Evolutionary conservation across 139 green algal genomes (phyloP).

Genomic region (Haematococcus lacustris): DNA sequence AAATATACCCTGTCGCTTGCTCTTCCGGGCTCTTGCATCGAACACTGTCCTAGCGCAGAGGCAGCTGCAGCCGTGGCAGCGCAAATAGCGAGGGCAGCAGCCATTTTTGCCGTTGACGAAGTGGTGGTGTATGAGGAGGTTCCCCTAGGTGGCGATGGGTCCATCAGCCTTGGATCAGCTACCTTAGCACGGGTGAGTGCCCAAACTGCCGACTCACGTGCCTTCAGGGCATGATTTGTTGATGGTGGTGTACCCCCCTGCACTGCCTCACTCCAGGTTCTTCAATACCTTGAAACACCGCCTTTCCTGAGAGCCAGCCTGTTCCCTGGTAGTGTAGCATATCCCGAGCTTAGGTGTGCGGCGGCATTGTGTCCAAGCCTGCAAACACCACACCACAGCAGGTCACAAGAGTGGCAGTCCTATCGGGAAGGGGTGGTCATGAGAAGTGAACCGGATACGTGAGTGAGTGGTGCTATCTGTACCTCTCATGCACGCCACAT

Average conservation of each 20-base stretch:
- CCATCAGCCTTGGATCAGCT: slow-evolving; percentile 33
- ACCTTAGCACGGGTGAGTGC: slow-evolving; percentile 68
- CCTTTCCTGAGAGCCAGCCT: not conserved
- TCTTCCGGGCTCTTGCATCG: slow-evolving; percentile 65
- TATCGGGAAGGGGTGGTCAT: slow-evolving; percentile 13
- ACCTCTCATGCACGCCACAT: not conserved
- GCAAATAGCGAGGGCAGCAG: slow-evolving; percentile 62
- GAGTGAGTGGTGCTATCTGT: not conserved
- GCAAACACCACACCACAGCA: slow-evolving; percentile 1
- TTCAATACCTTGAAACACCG: slow-evolving; percentile 84
- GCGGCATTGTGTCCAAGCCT: slow-evolving; percentile 7
- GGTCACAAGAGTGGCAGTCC: not conserved
- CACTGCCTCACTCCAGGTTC: too few species aligned
- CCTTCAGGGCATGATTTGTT: too few species aligned
- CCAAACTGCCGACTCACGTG: too few species aligned
- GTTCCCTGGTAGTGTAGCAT: not conserved
- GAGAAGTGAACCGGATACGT: slow-evolving; percentile 11
- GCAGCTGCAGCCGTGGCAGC: slow-evolving; percentile 60
- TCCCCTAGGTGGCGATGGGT: not conserved
- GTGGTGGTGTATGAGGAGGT: slow-evolving; percentile 71
- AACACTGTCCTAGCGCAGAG: slow-evolving; percentile 64
- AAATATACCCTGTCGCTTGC: slow-evolving; percentile 76
- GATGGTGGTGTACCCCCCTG: too few species aligned
- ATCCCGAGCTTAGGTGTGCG: slow-evolving; percentile 1
- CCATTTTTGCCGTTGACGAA: slow-evolving; percentile 80